Evolutionary conservation across 306 rosid genomes (phyloP).

Genomic region (Cucurbita moschata): DNA sequence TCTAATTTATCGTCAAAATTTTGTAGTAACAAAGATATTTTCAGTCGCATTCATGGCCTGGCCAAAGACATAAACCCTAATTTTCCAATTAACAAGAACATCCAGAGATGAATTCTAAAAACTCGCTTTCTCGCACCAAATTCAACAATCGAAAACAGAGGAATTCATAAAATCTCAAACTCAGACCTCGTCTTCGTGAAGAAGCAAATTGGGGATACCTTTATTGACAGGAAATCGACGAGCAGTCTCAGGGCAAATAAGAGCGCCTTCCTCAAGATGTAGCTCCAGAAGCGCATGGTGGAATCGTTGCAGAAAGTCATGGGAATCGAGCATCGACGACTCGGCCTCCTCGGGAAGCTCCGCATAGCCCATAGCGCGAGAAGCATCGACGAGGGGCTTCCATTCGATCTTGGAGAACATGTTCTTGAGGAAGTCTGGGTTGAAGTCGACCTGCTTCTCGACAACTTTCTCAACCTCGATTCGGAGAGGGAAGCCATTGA

Average conservation of each 20-base stretch:
- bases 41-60: no score
- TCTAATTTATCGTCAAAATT: no score
- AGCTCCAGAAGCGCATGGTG: conserved; percentile 89
- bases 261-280: conserved; percentile 84
- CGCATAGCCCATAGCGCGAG: conserved; percentile 47
- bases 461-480: conserved; percentile 59
- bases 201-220: conserved; percentile 90
- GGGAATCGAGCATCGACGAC: conserved; percentile 48
- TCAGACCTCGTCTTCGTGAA: conserved; percentile 91
- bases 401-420: conserved; percentile 74
- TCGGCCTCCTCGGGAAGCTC: conserved; percentile 74
- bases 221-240: conserved; percentile 63
- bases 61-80: no score
- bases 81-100: no score
- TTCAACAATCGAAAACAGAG: background rate
- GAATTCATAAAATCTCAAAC: background rate
- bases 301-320: conserved; percentile 55
- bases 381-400: conserved; percentile 52
- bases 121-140: background rate
- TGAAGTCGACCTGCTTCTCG: conserved; percentile 62
- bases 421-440: conserved; percentile 41
- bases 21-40: no score
- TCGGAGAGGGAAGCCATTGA: conserved; percentile 63
- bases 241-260: conserved; percentile 67
- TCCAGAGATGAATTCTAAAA: no score